Percentiles rank a stretch among this genome's conserved stretches.
Evolutionary conservation across 2,329 filamentous ascomycete species (phyloP).

Genomic region (Canariomyces notabilis): DNA sequence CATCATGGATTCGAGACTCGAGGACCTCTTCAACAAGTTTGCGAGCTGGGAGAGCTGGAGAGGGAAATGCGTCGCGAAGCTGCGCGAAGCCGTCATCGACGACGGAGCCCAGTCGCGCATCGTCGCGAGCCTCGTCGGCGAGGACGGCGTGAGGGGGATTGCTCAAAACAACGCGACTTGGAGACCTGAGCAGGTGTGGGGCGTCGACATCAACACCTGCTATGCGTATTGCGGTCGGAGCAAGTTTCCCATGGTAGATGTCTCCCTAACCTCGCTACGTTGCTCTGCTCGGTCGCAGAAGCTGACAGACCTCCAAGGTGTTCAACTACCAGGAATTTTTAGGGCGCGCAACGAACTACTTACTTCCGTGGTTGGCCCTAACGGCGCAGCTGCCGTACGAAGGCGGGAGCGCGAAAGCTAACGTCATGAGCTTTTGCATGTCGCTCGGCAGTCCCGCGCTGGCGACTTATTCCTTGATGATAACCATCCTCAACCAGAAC

Average conservation of each 20-base stretch:
- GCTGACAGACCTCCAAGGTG: neutral
- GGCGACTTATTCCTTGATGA: slow-evolving; percentile 3
- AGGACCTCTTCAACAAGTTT: neutral
- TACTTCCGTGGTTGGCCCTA: slow-evolving; percentile 9
- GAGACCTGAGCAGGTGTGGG: neutral
- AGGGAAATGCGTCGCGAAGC: neutral
- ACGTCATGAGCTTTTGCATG: slow-evolving; percentile 7
- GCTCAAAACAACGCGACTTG: neutral
- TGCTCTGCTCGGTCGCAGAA: neutral
- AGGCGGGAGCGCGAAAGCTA: neutral
- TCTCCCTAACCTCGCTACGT: no score
- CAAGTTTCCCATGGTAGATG: neutral
- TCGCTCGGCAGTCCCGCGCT: slow-evolving; percentile 7
- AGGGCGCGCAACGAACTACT: slow-evolving; percentile 8
- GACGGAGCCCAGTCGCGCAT: neutral
- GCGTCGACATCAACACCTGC: neutral
- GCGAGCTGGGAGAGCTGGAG: neutral
- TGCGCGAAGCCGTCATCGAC: neutral
- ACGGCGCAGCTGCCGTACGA: slow-evolving; percentile 10
- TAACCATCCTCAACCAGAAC: slow-evolving; percentile 8
- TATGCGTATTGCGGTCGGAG: neutral
- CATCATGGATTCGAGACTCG: neutral
- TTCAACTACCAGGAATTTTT: slow-evolving; percentile 11
- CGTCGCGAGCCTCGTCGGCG: neutral
- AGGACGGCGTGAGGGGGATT: neutral